phyloP scores from a whole-genome alignment of 345 rosid species.

The Boechera divaricarpa region DNA sequence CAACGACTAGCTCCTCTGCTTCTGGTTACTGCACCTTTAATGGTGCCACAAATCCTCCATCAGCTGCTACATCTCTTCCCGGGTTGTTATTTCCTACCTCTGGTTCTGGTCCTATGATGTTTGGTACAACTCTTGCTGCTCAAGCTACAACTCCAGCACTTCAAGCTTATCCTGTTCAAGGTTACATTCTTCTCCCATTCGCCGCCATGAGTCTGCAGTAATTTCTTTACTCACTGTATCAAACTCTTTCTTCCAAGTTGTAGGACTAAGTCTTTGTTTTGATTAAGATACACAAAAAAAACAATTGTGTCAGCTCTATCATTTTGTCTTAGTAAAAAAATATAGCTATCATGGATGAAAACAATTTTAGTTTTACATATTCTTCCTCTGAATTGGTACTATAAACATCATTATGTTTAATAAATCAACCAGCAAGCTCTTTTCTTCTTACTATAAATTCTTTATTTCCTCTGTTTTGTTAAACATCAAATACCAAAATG shows the following conservation, averaged over 20 bases:
- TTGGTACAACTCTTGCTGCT: not conserved
- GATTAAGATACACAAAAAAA: not conserved
- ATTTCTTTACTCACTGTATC: conserved; percentile 6
- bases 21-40: not conserved
- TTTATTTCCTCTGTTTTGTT: not conserved
- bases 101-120: conserved; percentile 24
- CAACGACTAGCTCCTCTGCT: conserved; percentile 34
- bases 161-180: conserved; percentile 10
- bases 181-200: conserved; percentile 1
- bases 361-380: conserved; percentile 13
- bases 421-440: not conserved
- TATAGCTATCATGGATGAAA: conserved; percentile 9
- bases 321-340: not conserved
- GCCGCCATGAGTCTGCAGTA: conserved; percentile 29
- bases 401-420: not conserved
- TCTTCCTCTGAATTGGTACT: conserved; percentile 1
- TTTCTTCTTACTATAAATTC: not conserved
- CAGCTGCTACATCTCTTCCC: conserved; percentile 23
- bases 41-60: conserved; percentile 14
- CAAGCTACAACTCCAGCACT: conserved; percentile 22
- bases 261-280: conserved; percentile 2
- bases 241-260: conserved; percentile 3
- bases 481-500: conserved; percentile 14
- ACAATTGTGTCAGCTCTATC: conserved; percentile 2
- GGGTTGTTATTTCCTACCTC: not conserved